Evolutionary conservation across 108 stramenopile species (phyloP), one percentile per base, ranked within the genome.

Genomic region (Schizochytrium sp.): DNA sequence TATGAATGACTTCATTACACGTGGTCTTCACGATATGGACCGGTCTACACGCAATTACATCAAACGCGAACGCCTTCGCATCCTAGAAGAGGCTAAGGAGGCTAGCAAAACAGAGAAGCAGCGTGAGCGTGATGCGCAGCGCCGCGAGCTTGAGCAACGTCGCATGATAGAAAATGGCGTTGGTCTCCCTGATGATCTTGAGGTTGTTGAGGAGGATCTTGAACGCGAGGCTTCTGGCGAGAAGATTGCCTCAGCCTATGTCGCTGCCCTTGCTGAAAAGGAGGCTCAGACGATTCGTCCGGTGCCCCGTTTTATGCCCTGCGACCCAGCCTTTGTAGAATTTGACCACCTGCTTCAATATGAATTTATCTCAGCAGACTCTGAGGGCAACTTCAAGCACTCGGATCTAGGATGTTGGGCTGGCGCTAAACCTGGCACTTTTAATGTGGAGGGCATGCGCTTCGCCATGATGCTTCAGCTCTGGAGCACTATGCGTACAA

Each of bases 291-390:
- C 53, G 38, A 83, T 38, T 5, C 47, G 76, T 10, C 76, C 76
- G 2, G 53, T 83, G 45, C 76, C 76, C 2, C 47, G 50, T 53
- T 83, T 83, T 55, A 15, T 83, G 45, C 76, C 76, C 47, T 83
- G 76, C 76, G 76, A 83, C n/a, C 76, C 53, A 38, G 76, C 76
- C 76, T 83, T 83, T 83, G 76, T 83, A 28, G 76, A 83, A 47
- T 83, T 83, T 83, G 76, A 83, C 15, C 47, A 44, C 44, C 64
- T 69, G 12, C 28, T 69, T 38, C 64, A 69, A 7, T 69, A 13
- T 38, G 42, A 44, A 7, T 3, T 69, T 15, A 0, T 3, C 12
- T 15, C 64, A 0, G 12, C 64, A 3, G 15, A 44, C 2, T 3
- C 64, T 5, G 76, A 83, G 0, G 50, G 15, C 55, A 55, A 83